Base-by-base conservation (phyloP, 2,329 filamentous ascomycete species). In the Ceratocystis diversiconidia region DNA sequence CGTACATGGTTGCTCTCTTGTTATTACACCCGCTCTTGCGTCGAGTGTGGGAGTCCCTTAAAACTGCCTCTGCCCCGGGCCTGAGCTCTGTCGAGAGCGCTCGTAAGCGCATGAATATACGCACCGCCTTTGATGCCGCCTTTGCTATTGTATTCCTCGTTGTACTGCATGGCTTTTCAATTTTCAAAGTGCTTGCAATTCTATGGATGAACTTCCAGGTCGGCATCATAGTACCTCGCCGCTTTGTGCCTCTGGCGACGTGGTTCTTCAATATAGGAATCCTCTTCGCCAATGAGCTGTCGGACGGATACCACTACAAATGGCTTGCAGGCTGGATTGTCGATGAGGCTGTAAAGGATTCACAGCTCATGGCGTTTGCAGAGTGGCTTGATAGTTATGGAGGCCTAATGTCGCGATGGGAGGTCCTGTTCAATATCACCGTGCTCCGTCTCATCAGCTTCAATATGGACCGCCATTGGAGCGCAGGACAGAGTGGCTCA, bases 391-490 rank as follows among this genome's bases (percentile, higher is more conserved):
- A 99, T 75, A 79, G 81, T 63, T 87, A 87, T 69, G 85, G 90
- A 6, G 94, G 94, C 0, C 77, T 99, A n/a, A 85, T 95, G 73
- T 80, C 87, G 0, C 83, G 92, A 67, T 99, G 94, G 94, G 90
- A 97, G 74, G 86, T 99, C n/a, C 81, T 96, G 4, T 99, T 99
- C 80, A 99, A 99, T 72, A 85, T 99, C 68, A 96, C 92, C 2
- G 87, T 97, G 30, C 78, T 99, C 65, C 86, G 94, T 4, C 79
- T 97, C 61, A 91, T 99, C 71, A 96, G 92, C 74, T 99, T 96
- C 81, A 97, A 97, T 74, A 76, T 99, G 73, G 94, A 99, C 75
- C 92, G 95, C 74, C 92, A 95, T 74, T 99, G 94, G 92, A 94
- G 89, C 71, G 75, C 88, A 2, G 85, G 88, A 69, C 80, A 83